phyloP scores from a whole-genome alignment of 2,329 filamentous ascomycete genomes.

The Colletotrichum somersetense region DNA sequence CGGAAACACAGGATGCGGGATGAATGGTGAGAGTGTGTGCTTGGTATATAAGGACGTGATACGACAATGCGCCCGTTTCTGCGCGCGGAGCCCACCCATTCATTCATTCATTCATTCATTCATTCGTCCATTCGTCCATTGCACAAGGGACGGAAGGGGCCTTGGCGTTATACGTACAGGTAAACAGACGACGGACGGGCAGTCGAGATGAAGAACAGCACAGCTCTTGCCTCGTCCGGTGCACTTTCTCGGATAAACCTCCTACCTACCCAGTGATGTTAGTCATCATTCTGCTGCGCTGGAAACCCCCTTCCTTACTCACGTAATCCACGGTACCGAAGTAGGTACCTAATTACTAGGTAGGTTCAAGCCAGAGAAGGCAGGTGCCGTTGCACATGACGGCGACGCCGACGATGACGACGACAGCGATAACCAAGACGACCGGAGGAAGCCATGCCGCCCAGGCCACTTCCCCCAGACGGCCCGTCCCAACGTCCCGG shows the following conservation, averaged over 20 bases:
- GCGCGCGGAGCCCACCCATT: conserved; percentile 6
- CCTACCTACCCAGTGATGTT: no score
- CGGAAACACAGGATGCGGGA: conserved; percentile 21
- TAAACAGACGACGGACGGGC: conserved; percentile 2
- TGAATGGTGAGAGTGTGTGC: not conserved
- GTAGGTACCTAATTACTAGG: not conserved
- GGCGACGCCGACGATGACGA: not conserved
- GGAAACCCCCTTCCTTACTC: no score
- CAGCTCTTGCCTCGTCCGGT: conserved; percentile 7
- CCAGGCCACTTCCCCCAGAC: not conserved
- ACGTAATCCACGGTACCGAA: no score
- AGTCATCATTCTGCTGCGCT: no score
- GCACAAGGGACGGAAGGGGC: conserved; percentile 23
- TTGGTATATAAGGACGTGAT: conserved; percentile 4
- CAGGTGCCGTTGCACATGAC: not conserved
- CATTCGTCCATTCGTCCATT: not conserved
- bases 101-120: no score
- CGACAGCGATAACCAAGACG: no score
- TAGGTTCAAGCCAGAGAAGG: not conserved
- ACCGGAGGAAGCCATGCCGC: not conserved
- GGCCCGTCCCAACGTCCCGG: not conserved
- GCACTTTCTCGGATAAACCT: not conserved
- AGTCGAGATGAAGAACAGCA: conserved; percentile 9
- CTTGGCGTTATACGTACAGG: conserved; percentile 5
- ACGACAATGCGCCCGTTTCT: conserved; percentile 33